Percentiles rank a stretch among this genome's conserved stretches.
Conservation (phyloP, 1,284 basidiomycete genomes). For the Boletus mariae region DNA sequence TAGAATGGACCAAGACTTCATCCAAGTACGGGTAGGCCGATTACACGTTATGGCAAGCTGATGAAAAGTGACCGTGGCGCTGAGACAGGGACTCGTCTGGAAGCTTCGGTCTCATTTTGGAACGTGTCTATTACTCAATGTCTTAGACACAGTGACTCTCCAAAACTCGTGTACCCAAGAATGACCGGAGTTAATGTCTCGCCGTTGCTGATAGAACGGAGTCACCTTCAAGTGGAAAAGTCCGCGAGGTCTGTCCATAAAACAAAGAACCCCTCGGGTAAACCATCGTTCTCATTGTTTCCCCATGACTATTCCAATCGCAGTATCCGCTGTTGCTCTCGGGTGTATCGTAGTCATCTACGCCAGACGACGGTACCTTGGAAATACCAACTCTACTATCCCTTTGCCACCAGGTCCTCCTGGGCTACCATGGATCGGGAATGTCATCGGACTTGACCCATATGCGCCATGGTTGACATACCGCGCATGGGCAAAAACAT, state of each 20-base stretch:
- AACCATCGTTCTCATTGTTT: not conserved
- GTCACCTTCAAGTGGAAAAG: not conserved
- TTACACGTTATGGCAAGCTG: not conserved
- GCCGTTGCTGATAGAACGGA: not conserved
- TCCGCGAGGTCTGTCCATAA: not conserved
- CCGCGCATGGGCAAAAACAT: conserved; percentile 12
- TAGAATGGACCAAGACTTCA: not conserved
- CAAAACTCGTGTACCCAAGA: not conserved
- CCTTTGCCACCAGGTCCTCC: conserved; percentile 15
- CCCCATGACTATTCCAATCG: not conserved
- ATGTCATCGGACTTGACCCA: conserved; percentile 9
- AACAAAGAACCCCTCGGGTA: not conserved
- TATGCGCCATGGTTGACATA: conserved; percentile 20
- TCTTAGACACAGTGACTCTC: not conserved
- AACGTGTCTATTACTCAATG: not conserved
- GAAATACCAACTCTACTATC: not conserved
- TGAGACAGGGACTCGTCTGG: not conserved
- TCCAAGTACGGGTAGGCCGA: not conserved
- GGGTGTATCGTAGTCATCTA: not conserved
- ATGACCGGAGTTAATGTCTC: not conserved
- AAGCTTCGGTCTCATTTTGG: not conserved
- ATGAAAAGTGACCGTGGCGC: not conserved
- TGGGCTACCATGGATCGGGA: conserved; percentile 6
- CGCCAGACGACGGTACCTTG: not conserved
- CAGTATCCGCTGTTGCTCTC: not conserved